Evolutionary conservation across 768 basidiomycete genomes (phyloP).

Genomic region (Lentinula sp.): DNA sequence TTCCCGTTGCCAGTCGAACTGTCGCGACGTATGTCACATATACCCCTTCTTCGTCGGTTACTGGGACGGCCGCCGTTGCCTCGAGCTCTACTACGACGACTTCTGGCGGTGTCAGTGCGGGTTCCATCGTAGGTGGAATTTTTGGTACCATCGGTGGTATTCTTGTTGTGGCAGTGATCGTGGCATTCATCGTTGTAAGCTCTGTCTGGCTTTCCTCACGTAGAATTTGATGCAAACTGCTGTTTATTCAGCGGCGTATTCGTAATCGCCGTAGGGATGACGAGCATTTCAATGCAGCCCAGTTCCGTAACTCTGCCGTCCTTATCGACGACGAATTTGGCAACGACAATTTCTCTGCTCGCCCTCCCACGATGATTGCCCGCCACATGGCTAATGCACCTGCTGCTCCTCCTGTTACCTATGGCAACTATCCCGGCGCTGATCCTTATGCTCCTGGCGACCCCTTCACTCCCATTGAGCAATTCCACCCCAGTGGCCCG

Average conservation of each 20-base stretch:
- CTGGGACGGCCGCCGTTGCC: background rate
- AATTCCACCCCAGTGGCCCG: background rate
- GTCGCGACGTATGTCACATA: background rate
- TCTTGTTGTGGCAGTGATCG: background rate
- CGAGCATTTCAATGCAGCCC: constrained; percentile 1
- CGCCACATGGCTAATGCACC: constrained; percentile 6
- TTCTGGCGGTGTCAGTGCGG: background rate
- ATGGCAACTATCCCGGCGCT: constrained; percentile 1
- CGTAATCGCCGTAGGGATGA: background rate
- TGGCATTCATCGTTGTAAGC: constrained; percentile 5
- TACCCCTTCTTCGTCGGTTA: background rate
- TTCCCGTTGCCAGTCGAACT: background rate
- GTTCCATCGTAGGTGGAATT: constrained; percentile 2
- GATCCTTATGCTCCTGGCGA: background rate
- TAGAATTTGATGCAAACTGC: background rate
- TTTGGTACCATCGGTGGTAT: constrained; percentile 5
- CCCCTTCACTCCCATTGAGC: background rate
- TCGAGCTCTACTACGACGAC: background rate
- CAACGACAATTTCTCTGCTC: constrained; percentile 2
- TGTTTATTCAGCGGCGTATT: background rate
- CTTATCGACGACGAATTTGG: constrained; percentile 6
- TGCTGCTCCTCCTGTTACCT: constrained; percentile 1
- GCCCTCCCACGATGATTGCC: constrained; percentile 9
- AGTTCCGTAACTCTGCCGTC: constrained; percentile 3
- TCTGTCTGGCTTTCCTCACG: background rate